phyloP scores from a whole-genome alignment of 352 stramenopile species.

The Blastocystis sp. region DNA sequence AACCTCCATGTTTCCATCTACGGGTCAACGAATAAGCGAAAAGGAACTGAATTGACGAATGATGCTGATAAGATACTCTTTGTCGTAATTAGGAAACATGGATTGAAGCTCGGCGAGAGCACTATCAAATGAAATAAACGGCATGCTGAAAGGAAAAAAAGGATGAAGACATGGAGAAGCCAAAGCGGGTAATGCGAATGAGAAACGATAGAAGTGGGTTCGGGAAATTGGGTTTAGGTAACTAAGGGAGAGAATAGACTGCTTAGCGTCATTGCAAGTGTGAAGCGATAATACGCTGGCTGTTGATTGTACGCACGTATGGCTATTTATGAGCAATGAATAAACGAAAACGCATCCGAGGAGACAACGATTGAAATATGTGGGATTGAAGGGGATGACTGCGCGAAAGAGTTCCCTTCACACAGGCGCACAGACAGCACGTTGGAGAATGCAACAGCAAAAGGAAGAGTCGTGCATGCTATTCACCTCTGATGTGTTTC shows the following conservation, averaged over 20 bases:
- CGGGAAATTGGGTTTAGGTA: too few relatives aligned
- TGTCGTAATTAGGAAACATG: constrained; percentile 53
- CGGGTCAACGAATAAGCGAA: neutral
- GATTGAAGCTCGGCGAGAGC: constrained; percentile 12
- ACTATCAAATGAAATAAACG: neutral
- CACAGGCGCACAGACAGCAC: too few relatives aligned
- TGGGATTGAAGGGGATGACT: too few relatives aligned
- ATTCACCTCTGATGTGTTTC: constrained; percentile 52
- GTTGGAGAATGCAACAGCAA: neutral
- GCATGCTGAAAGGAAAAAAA: constrained; percentile 13
- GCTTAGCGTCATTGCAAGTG: too few relatives aligned
- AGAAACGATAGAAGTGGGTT: too few relatives aligned
- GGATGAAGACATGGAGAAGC: neutral
- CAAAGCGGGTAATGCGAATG: neutral
- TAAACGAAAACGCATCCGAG: too few relatives aligned
- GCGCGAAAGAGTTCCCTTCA: too few relatives aligned
- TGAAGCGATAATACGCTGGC: too few relatives aligned
- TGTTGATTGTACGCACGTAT: too few relatives aligned
- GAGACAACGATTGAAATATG: too few relatives aligned
- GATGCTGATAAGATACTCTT: neutral
- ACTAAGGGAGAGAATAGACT: too few relatives aligned
- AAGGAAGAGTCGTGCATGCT: constrained; percentile 58
- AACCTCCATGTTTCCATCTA: constrained; percentile 45
- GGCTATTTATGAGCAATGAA: too few relatives aligned
- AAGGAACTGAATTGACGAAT: constrained; percentile 6